phyloP scores from a whole-genome alignment of 1,284 basidiomycete genomes.

The Sanghuangporus baumii region DNA sequence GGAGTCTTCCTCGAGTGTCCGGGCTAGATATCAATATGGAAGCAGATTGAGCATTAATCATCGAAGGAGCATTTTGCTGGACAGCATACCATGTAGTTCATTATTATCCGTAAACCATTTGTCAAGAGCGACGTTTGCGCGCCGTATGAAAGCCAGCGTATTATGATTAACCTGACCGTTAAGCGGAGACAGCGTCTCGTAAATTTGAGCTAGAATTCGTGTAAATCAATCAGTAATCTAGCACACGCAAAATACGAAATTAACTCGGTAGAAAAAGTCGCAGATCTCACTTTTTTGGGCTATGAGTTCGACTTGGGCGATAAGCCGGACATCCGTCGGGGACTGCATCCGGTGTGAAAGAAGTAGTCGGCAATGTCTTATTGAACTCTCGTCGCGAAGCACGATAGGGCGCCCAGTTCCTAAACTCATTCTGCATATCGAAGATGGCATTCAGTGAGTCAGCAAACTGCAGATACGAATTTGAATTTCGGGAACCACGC shows the following conservation, averaged over 20 bases:
- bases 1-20: constrained; percentile 78
- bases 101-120: constrained; percentile 90
- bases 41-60: neutral
- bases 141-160: constrained; percentile 80
- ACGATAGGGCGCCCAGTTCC: constrained; percentile 88
- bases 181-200: constrained; percentile 81
- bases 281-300: constrained; percentile 73
- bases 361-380: constrained; percentile 76
- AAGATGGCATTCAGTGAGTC: constrained; percentile 11
- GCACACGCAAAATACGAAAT: neutral
- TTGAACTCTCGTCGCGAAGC: constrained; percentile 82
- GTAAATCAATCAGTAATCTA: neutral
- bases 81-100: constrained; percentile 55
- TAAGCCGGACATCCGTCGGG: constrained; percentile 81
- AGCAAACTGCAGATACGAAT: constrained; percentile 13
- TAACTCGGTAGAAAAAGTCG: neutral
- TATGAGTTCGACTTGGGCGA: constrained; percentile 85
- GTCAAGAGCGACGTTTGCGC: constrained; percentile 78
- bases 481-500: neutral
- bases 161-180: constrained; percentile 83
- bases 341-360: constrained; percentile 78
- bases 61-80: neutral
- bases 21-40: constrained; percentile 37
- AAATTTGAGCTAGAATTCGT: constrained; percentile 66
- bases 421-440: constrained; percentile 66